Evolutionary conservation across 176 grass and related monocot genomes (phyloP).

Genomic region (Phoenix roebelenii): DNA sequence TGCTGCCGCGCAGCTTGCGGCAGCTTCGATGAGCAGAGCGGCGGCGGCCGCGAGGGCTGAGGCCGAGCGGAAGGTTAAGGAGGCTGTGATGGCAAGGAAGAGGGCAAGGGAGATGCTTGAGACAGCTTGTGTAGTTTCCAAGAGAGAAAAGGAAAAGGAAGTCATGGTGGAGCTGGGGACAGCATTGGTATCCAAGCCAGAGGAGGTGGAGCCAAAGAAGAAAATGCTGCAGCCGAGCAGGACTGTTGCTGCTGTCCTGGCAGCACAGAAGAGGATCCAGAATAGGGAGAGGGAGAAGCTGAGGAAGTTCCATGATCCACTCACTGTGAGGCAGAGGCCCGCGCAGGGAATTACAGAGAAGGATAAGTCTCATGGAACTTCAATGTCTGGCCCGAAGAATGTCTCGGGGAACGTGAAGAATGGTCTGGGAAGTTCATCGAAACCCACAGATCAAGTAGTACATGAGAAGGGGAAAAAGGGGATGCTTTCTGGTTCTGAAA

Average conservation of each 20-base stretch:
- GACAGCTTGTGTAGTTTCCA: slow-evolving; percentile 13
- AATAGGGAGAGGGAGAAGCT: slow-evolving; percentile 34
- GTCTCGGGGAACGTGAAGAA: no score
- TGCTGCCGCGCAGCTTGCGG: slow-evolving; percentile 47
- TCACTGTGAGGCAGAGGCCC: slow-evolving; percentile 17
- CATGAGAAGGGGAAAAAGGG: no score
- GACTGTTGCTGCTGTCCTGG: no score
- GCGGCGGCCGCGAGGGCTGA: slow-evolving; percentile 35
- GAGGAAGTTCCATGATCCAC: slow-evolving; percentile 26
- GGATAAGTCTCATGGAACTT: background rate
- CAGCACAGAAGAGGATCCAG: no score
- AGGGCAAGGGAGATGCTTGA: slow-evolving; percentile 59
- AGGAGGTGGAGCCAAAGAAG: background rate
- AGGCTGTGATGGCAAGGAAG: slow-evolving; percentile 52
- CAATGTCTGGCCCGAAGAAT: no score
- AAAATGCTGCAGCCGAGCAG: no score
- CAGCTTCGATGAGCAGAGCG: slow-evolving; percentile 45
- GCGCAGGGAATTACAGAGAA: slow-evolving; percentile 15
- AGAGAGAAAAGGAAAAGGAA: slow-evolving; percentile 35
- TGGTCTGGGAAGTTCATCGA: no score
- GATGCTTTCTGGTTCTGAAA: no score
- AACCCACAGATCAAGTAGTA: no score
- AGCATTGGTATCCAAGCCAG: no score
- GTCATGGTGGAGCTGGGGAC: background rate
- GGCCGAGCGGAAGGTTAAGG: slow-evolving; percentile 45